These are phyloP conservation scores for Hemisphaericaspora xylanilytica DNA, from an alignment of 1,139 yeast species.

Conservation along the genomic window DNA sequence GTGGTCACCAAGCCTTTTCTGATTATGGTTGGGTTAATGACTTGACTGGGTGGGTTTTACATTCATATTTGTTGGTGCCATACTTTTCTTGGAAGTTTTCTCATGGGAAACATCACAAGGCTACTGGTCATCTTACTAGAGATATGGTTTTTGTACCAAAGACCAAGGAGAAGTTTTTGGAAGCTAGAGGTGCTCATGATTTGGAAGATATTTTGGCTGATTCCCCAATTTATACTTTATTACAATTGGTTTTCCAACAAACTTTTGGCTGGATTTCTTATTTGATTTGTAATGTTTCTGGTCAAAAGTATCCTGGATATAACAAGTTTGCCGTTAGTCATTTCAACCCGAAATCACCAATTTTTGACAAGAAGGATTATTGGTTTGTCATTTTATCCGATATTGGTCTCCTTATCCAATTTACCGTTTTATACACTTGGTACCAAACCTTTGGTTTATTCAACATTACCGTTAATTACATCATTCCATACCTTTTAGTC, in stretches of 20 bases:
- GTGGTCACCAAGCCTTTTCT: constrained; percentile 85
- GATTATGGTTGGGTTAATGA: constrained; percentile 71
- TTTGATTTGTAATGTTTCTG: constrained; percentile 71
- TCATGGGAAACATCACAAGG: constrained; percentile 85
- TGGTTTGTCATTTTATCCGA: constrained; percentile 71
- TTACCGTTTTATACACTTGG: constrained; percentile 60
- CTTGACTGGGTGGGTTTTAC: constrained; percentile 77
- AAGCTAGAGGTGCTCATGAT: constrained; percentile 35
- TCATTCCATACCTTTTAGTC: constrained; percentile 74
- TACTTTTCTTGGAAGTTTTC: constrained; percentile 84
- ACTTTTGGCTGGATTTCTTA: constrained; percentile 68
- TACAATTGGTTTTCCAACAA: constrained; percentile 63
- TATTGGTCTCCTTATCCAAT: constrained; percentile 60
- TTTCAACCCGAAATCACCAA: constrained; percentile 69
- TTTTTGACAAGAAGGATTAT: constrained; percentile 68
- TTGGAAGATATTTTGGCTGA: constrained; percentile 67
- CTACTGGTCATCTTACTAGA: constrained; percentile 75
- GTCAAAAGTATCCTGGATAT: constrained; percentile 60
- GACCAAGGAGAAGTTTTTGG: constrained; percentile 55
- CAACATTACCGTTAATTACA: constrained; percentile 68
- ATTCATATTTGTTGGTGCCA: constrained; percentile 76
- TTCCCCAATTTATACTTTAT: constrained; percentile 64
- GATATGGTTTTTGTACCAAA: constrained; percentile 84
- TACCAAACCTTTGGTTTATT: constrained; percentile 60
- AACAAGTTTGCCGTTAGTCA: constrained; percentile 51